Base-by-base conservation (phyloP, 305 asterid genomes). In the Solanum hybrid region DNA sequence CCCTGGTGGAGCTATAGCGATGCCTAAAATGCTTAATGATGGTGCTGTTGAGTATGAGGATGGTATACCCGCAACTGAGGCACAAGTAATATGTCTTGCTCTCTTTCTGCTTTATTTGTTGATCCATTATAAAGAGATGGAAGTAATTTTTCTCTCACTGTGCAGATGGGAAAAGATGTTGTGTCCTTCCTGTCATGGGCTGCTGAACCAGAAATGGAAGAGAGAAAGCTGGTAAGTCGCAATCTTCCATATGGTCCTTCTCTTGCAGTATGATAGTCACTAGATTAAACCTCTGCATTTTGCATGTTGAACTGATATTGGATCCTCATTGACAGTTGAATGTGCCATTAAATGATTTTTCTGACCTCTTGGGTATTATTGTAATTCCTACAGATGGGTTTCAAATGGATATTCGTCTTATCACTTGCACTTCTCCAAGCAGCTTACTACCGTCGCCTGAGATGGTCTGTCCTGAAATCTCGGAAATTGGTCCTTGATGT, bases 151-250 rank as follows among this genome's bases (percentile, higher is more conserved):
- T 34, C 24, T 80, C 35, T 84, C 73, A 29, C 40, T 84, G 29
- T 92, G 31, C 91, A 96, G 98, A 97, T 97, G 99, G 98, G 98
- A 86, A 97, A 97, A 93, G 98, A 97, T 88, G 91, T 97, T 0
- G 97, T 95, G 71, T 87, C 98, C 34, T 96, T 97, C 91, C 93
- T 96, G 93, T 82, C 95, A 7, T 97, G 99, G 98, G 98, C 99
- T 73, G 97, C 99, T 0, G 98, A 97, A 92, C 98, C 98, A 73
- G 99, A 97, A 90, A 97, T 97, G 99, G 99, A 97, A 94, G 99
- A 96, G 93, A 93, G 99, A 76, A 97, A 97, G 91, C 96, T 97
- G 94, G 99, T 97, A 89, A 91, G 94, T 90, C 56, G 7, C 7
- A 16, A 42, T 76, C 24, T 76, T 51, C 31, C 86, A 46, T n/a